Evolutionary conservation across 2,329 filamentous ascomycete genomes (phyloP), one percentile per base, ranked within the genome.

Genomic region (Fusarium tjaetaba): DNA sequence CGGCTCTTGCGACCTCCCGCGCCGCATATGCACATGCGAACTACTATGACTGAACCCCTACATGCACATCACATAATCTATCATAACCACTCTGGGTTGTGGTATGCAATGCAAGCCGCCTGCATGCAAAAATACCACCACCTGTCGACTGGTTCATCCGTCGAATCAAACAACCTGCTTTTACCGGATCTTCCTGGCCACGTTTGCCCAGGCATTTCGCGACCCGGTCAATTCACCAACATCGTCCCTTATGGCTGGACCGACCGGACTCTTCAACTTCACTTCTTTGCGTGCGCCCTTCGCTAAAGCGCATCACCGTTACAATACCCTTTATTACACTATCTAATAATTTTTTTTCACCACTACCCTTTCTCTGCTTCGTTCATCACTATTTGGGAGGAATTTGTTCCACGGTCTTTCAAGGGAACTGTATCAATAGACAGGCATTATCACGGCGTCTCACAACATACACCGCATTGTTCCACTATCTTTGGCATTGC

Each of bases 341-440:
- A 76, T 78, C 70, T 78, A 77, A 78, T 77, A 42, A 57, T 46
- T 18, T 58, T 49, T 64, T 56, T 64, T 56, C 52, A 53, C 26
- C 28, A 22, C 45, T 15, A 28, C 38, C 41, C 26, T 46, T 70
- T 73, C 61, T 73, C 53, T 70, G 56, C 60, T 70, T 72, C 62
- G 63, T 61, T 65, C 61, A 65, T 62, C 59, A 71, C 53, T 67
- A 66, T 76, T 72, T 74, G 74, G 73, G 71, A 70, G 73, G 76
- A 71, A 52, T 56, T 70, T 77, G 63, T 72, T 65, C 69, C 66
- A 65, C 60, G 51, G 62, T 60, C 53, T 75, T 74, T 71, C 57
- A 70, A 70, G 45, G 76, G 77, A 73, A 76, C 66, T 79, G 77
- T 79, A 79, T 71, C 70, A 77, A 51, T 79, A 79, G 75, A 79